phyloP scores from a whole-genome alignment of 257 asterid species.

The Fraxinus pennsylvanica region DNA sequence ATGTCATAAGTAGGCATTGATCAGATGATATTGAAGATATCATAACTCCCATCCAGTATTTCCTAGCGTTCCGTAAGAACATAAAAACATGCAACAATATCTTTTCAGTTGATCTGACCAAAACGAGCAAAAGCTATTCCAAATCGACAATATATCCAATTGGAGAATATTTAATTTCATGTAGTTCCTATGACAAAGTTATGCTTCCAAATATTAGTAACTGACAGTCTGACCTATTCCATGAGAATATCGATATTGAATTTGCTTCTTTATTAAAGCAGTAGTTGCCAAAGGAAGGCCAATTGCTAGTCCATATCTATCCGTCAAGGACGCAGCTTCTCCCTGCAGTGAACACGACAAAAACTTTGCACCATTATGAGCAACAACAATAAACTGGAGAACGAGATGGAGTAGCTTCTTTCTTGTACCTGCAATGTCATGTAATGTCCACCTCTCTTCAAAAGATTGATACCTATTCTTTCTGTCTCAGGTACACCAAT shows the following conservation, averaged over 20 bases:
- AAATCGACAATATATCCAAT: neutral
- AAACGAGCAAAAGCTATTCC: neutral
- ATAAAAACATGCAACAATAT: neutral
- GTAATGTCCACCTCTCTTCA: constrained; percentile 94
- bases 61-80: neutral
- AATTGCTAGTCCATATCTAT: constrained; percentile 74
- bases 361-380: constrained; percentile 5
- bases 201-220: neutral
- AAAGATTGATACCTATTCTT: constrained; percentile 64
- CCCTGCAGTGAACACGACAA: constrained; percentile 56
- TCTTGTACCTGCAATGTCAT: constrained; percentile 87
- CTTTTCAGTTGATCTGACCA: neutral
- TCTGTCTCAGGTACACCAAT: constrained; percentile 89
- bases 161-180: neutral
- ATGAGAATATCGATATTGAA: constrained; percentile 75
- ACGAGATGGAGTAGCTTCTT: neutral
- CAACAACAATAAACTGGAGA: neutral
- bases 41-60: neutral
- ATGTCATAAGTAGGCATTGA: constrained; percentile 14
- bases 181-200: neutral
- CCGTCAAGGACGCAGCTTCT: constrained; percentile 82
- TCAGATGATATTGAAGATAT: too few relatives aligned
- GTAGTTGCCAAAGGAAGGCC: constrained; percentile 82
- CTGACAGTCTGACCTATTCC: constrained; percentile 63
- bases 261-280: constrained; percentile 67